Percentiles rank a stretch among this genome's conserved stretches.
These are phyloP conservation scores for Coprinellus micaceus DNA, from an alignment of 768 basidiomycete species.

Conservation along the genomic window DNA sequence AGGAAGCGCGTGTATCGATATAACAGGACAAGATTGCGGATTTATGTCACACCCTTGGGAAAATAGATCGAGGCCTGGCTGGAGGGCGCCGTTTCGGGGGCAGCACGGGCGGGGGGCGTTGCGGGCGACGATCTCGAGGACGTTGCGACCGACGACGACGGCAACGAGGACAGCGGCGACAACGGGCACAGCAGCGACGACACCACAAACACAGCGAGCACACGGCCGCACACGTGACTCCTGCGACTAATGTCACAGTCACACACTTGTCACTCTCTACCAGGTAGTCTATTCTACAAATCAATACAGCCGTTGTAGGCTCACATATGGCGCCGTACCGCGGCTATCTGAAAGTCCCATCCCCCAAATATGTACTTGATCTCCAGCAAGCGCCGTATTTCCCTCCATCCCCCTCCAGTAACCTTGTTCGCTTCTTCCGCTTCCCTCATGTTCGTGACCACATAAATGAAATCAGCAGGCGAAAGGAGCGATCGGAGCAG, in stretches of 20 bases:
- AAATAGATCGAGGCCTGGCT: constrained; percentile 12
- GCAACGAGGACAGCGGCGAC: constrained; percentile 19
- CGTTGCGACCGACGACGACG: constrained; percentile 14
- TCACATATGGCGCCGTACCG: constrained; percentile 59
- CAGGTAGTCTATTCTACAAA: constrained; percentile 20
- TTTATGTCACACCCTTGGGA: constrained; percentile 12
- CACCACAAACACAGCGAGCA: constrained; percentile 22
- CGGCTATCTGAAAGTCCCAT: constrained; percentile 86
- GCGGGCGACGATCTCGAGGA: constrained; percentile 1
- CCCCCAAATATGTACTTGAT: constrained; percentile 78
- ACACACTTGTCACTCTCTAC: constrained; percentile 2
- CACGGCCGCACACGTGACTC: too few species aligned
- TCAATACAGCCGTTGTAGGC: neutral
- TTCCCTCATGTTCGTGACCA: constrained; percentile 56
- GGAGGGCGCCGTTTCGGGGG: neutral
- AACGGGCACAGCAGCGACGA: constrained; percentile 14
- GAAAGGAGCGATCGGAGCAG: constrained; percentile 83
- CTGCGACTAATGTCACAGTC: constrained; percentile 1
- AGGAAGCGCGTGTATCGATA: constrained; percentile 12
- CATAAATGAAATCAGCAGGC: constrained; percentile 88
- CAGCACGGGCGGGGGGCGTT: neutral
- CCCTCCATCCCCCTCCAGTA: constrained; percentile 65
- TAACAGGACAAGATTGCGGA: constrained; percentile 14
- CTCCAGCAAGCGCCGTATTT: constrained; percentile 78
- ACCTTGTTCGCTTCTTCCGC: constrained; percentile 41